Evolutionary conservation across 345 rosid genomes (phyloP).

Genomic region (Anastatica hierochuntica): DNA sequence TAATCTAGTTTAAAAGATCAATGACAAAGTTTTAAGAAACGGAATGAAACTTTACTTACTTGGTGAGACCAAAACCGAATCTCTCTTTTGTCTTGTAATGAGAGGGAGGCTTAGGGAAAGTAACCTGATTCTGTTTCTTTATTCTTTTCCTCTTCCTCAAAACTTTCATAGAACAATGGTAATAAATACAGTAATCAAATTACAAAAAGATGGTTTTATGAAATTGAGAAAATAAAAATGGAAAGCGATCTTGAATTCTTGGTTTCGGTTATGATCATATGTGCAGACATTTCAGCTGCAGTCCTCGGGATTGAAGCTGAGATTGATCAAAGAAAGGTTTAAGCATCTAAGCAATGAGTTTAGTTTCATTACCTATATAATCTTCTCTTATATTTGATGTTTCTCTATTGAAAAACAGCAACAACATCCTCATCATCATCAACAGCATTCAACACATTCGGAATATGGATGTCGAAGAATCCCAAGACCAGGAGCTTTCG

Average conservation of each 20-base stretch:
- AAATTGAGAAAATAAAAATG: conserved; percentile 11
- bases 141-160: conserved; percentile 15
- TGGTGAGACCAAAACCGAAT: conserved; percentile 17
- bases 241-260: conserved; percentile 25
- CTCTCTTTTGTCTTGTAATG: conserved; percentile 15
- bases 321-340: conserved; percentile 31
- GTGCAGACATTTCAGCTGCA: conserved; percentile 28
- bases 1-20: neutral
- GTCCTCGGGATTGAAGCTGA: conserved; percentile 32
- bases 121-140: conserved; percentile 17
- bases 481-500: conserved; percentile 62
- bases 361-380: neutral
- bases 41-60: conserved; percentile 15
- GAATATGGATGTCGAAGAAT: conserved; percentile 54
- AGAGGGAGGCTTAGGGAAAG: conserved; percentile 20
- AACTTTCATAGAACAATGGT: conserved; percentile 6
- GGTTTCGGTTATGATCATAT: conserved; percentile 28
- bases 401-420: neutral
- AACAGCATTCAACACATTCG: conserved; percentile 43
- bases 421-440: conserved; percentile 60
- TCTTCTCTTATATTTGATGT: neutral
- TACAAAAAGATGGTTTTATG: neutral
- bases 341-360: no score
- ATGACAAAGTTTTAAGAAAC: neutral
- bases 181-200: conserved; percentile 12